Percentiles rank a stretch among this genome's conserved stretches.
Evolutionary conservation across 441 rosid species (phyloP).

Genomic region (Macaranga tanarius): DNA sequence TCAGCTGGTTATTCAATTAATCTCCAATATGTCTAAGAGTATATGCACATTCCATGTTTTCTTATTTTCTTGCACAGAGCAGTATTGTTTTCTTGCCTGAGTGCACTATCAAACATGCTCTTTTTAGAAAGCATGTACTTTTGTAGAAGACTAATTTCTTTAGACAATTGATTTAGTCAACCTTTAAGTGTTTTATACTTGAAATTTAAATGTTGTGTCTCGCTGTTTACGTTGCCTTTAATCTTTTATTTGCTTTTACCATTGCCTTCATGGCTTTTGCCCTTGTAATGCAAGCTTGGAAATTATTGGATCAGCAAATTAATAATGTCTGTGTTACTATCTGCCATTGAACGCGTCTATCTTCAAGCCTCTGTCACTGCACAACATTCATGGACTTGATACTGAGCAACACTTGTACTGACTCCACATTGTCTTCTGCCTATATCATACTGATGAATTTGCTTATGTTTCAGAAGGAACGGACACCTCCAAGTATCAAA

Average conservation of each 20-base stretch:
- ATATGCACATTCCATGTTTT: no score
- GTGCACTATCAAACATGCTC: conserved; percentile 79
- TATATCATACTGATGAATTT: no score
- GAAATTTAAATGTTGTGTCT: conserved; percentile 7
- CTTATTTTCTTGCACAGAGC: conserved; percentile 78
- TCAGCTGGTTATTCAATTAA: conserved; percentile 47
- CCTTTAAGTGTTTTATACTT: conserved; percentile 3
- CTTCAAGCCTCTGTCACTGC: no score
- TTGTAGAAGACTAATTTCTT: conserved; percentile 1
- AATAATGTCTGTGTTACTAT: background rate
- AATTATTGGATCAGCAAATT: background rate
- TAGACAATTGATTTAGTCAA: conserved; percentile 13
- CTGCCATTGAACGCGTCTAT: background rate
- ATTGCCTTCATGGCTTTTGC: background rate
- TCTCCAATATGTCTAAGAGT: conserved; percentile 36
- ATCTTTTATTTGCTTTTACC: background rate
- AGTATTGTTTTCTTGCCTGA: conserved; percentile 88
- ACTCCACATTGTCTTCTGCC: no score
- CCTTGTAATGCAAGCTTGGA: conserved; percentile 4
- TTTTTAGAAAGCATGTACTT: conserved; percentile 60
- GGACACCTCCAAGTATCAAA: no score
- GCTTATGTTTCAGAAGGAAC: no score
- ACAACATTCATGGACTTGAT: no score
- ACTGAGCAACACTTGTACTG: no score
- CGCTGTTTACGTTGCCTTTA: background rate